These are phyloP conservation scores for Xylaria sp. DNA, from an alignment of 2,329 filamentous ascomycete species.

Conservation along the genomic window DNA sequence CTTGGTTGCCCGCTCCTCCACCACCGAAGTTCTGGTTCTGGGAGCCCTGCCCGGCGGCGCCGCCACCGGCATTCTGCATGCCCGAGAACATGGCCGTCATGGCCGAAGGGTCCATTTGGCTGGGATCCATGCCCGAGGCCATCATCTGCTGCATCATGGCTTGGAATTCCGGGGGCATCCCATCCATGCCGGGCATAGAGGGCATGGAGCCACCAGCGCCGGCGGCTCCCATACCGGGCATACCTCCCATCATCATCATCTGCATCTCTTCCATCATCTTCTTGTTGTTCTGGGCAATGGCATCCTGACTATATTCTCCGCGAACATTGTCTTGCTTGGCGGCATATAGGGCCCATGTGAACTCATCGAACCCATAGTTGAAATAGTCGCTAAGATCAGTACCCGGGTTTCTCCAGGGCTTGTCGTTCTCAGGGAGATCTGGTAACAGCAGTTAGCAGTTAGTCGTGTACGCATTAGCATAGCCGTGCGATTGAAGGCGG, in stretches of 20 bases:
- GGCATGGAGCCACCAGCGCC: constrained; percentile 49
- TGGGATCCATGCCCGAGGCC: constrained; percentile 71
- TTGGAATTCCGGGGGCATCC: constrained; percentile 74
- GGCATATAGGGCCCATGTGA: constrained; percentile 95
- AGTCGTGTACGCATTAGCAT: not conserved
- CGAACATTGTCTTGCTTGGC: constrained; percentile 85
- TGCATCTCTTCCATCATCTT: constrained; percentile 81
- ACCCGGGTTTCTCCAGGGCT: constrained; percentile 94
- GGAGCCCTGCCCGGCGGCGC: constrained; percentile 57
- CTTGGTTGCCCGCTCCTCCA: constrained; percentile 60
- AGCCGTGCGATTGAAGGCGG: constrained; percentile 23
- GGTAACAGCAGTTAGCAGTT: constrained; percentile 1
- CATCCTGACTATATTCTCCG: constrained; percentile 76
- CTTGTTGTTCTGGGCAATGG: constrained; percentile 72
- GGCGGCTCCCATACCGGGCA: constrained; percentile 54
- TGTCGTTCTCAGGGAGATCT: constrained; percentile 82
- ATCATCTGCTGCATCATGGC: constrained; percentile 78
- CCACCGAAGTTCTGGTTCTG: constrained; percentile 64
- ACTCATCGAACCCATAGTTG: constrained; percentile 99
- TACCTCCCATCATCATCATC: constrained; percentile 72
- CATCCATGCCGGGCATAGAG: constrained; percentile 68
- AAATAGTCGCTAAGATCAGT: constrained; percentile 97
- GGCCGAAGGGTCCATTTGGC: constrained; percentile 70
- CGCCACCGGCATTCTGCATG: constrained; percentile 61
- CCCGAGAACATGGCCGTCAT: constrained; percentile 69